phyloP scores from a whole-genome alignment of 768 basidiomycete species.

The Hypholoma sublateritium region DNA sequence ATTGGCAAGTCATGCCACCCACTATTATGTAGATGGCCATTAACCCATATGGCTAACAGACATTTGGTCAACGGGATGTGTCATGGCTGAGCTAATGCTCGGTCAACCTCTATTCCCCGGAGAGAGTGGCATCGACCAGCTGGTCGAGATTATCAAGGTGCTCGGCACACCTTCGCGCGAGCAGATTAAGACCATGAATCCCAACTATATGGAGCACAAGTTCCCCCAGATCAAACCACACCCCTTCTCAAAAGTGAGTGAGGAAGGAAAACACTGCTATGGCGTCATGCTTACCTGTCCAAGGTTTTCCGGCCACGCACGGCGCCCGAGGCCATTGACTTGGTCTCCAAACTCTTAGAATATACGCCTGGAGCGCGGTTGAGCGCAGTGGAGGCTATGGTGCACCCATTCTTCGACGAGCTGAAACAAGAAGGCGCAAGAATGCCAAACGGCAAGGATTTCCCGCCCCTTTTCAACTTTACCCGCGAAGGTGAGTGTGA shows the following conservation, averaged over 20 bases:
- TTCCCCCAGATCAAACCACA: conserved; percentile 99
- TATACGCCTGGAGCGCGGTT: conserved; percentile 96
- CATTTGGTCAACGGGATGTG: conserved; percentile 99
- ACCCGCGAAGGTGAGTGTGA: conserved; percentile 82
- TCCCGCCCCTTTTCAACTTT: conserved; percentile 93
- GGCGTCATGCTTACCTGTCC: background rate
- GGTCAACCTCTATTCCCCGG: conserved; percentile 99
- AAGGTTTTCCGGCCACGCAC: conserved; percentile 99
- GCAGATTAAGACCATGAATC: conserved; percentile 99
- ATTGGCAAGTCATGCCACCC: conserved; percentile 65
- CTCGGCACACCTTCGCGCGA: conserved; percentile 97
- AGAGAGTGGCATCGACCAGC: conserved; percentile 97
- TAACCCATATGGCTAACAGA: conserved; percentile 46
- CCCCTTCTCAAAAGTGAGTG: conserved; percentile 89
- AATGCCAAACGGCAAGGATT: conserved; percentile 97
- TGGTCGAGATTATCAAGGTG: conserved; percentile 99
- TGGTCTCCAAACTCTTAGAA: conserved; percentile 92
- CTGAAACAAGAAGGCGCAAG: conserved; percentile 84
- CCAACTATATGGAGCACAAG: conserved; percentile 99
- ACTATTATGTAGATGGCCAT: conserved; percentile 6
- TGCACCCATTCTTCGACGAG: conserved; percentile 97
- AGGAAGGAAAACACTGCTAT: background rate
- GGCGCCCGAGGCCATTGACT: conserved; percentile 91
- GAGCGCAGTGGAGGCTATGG: conserved; percentile 89
- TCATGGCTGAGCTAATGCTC: conserved; percentile 99